These are phyloP conservation scores for Symbiodinium natans DNA, from an alignment of 73 alveolate genomes.

Conservation along the genomic window DNA sequence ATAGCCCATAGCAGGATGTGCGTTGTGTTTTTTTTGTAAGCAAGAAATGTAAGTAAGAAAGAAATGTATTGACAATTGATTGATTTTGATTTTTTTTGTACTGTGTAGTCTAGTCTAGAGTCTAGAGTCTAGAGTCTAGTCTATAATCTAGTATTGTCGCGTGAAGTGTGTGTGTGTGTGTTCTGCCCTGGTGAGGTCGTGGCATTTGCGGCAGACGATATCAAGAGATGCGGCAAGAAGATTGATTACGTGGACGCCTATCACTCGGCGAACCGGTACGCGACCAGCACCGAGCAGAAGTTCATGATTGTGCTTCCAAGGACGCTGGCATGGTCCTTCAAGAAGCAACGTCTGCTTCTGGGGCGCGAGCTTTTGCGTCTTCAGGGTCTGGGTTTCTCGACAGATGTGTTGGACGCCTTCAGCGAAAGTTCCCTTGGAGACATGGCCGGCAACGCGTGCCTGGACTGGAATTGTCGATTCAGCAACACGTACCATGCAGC, in stretches of 20 bases:
- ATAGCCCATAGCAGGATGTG: no score
- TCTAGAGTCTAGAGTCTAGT: no score
- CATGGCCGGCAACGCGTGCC: slow-evolving; percentile 40
- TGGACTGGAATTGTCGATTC: background rate
- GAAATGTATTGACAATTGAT: no score
- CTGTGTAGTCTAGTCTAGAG: no score
- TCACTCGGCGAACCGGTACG: slow-evolving; percentile 28
- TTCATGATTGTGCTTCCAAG: slow-evolving; percentile 14
- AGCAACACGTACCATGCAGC: no score
- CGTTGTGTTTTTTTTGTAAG: no score
- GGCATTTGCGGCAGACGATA: slow-evolving; percentile 33
- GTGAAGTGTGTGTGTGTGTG: no score
- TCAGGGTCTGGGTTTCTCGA: background rate
- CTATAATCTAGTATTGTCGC: no score
- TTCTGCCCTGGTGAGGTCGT: background rate
- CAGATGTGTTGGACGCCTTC: background rate
- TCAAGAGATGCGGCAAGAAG: background rate
- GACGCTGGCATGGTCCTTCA: background rate
- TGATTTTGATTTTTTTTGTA: no score
- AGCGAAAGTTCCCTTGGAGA: background rate
- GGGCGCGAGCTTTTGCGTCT: slow-evolving; percentile 9
- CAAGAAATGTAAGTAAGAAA: no score
- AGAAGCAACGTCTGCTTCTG: background rate
- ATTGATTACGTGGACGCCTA: slow-evolving; percentile 1
- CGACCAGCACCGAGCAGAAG: background rate